These are phyloP conservation scores for Alnus rubra DNA, from an alignment of 306 rosid genomes.

Conservation along the genomic window DNA sequence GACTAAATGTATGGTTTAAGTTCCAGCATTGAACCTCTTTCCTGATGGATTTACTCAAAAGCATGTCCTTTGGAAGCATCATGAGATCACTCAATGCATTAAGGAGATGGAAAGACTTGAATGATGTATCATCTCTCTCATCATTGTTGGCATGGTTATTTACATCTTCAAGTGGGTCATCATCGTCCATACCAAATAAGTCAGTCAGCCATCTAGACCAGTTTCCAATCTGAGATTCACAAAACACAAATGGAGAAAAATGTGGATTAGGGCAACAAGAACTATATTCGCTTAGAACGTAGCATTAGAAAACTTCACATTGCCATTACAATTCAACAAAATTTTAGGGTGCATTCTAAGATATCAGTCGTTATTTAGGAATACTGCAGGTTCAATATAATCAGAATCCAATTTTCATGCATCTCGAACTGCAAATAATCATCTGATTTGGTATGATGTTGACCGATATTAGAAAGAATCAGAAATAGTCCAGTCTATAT, in stretches of 20 bases:
- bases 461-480: neutral
- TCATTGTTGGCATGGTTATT: slow-evolving; percentile 38
- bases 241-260: slow-evolving; percentile 6
- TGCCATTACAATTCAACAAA: neutral
- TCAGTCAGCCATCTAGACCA: slow-evolving; percentile 97
- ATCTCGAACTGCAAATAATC: neutral
- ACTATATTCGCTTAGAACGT: neutral
- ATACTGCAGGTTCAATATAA: neutral
- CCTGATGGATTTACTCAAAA: slow-evolving; percentile 67
- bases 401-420: neutral
- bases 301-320: slow-evolving; percentile 10
- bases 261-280: neutral
- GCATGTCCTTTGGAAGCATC: slow-evolving; percentile 99
- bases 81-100: slow-evolving; percentile 91
- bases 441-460: neutral
- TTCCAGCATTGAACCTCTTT: slow-evolving; percentile 67
- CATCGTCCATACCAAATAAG: slow-evolving; percentile 76
- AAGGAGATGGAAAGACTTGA: slow-evolving; percentile 83
- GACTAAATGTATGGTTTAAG: slow-evolving; percentile 20
- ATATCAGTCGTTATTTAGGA: neutral
- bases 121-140: slow-evolving; percentile 52
- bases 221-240: slow-evolving; percentile 76
- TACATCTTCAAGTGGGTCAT: slow-evolving; percentile 51
- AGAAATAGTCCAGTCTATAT: neutral
- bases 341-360: neutral